These are phyloP conservation scores for Arthrinium phaeospermum DNA, from an alignment of 2,329 filamentous ascomycete species.

Conservation along the genomic window DNA sequence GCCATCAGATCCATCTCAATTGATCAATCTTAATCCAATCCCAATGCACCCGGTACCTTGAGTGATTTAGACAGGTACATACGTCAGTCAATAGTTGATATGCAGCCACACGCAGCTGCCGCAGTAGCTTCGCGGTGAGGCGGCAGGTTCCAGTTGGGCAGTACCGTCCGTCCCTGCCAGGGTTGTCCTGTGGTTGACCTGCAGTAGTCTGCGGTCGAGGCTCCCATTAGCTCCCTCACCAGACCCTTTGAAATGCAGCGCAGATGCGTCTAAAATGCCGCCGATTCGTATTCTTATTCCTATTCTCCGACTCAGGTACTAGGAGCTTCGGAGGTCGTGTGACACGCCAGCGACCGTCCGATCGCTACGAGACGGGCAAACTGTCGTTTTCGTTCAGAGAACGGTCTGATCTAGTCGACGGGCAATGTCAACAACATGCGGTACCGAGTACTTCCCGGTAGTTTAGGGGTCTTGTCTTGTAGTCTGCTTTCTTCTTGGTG, in stretches of 20 bases:
- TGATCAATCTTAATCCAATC: neutral
- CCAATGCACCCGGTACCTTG: neutral
- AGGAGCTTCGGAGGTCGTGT: neutral
- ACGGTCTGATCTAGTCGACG: slow-evolving; percentile 9
- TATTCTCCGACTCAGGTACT: slow-evolving; percentile 17
- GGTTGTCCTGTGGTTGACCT: slow-evolving; percentile 5
- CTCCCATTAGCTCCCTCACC: neutral
- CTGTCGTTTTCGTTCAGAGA: slow-evolving; percentile 3
- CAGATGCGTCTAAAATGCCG: neutral
- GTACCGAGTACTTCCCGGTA: neutral
- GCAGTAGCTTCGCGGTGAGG: slow-evolving; percentile 13
- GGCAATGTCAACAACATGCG: neutral
- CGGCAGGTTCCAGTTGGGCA: slow-evolving; percentile 15
- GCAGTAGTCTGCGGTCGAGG: slow-evolving; percentile 15
- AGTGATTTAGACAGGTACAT: neutral
- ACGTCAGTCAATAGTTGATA: neutral
- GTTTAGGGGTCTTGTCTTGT: neutral
- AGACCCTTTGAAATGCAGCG: neutral
- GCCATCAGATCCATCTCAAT: slow-evolving; percentile 1
- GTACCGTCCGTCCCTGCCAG: neutral
- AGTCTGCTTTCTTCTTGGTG: neutral
- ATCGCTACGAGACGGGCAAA: slow-evolving; percentile 4
- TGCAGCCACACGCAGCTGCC: slow-evolving; percentile 9
- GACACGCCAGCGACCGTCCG: slow-evolving; percentile 7
- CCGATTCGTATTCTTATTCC: slow-evolving; percentile 11